Evolutionary conservation across 1,139 yeast genomes (phyloP), one percentile per base, ranked within the genome.

Genomic region (Candida frijolesensis): DNA sequence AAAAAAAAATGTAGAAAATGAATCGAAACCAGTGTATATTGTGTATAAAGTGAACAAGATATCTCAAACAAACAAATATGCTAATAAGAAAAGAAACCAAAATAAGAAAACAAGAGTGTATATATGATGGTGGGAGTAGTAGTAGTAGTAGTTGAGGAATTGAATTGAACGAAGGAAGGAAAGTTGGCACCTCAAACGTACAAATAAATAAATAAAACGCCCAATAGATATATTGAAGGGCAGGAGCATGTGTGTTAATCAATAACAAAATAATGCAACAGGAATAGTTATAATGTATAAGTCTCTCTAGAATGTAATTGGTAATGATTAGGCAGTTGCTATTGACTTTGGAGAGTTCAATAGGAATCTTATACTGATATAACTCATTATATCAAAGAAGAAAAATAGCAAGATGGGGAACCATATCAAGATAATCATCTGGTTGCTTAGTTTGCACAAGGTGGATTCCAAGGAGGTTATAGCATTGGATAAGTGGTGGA

Each of bases 351-450:
- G 22, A 10, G 34, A 41, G 12, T 41, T 41, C 15, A 41, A 14
- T 30, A 43, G 15, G 14, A 43, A 34, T 11, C 40, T 43, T 15
- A 43, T 16, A 43, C 45, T 42, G 14, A 46, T n/a, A 22, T 30
- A 46, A 40, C 47, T 32, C 18, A 41, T 22, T 8, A 43, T 41
- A 39, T 50, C 53, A 27, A 44, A 32, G 12, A 50, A 40, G 19
- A 50, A 50, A 27, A 50, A 47, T 30, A 43, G 15, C 11, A 50
- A 12, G 11, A 50, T 50, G 9, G 53, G 53, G n/a, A 45, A 45
- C 33, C 47, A 37, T 22, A 50, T 50, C n/a, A 43, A 32, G 2
- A 44, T 22, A 2, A 50, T 50, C 29, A 47, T 46, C 14, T 39
- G 42, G 9, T 46, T 45, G 11, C 49, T 44, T 27, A 45, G 16